Conservation (phyloP, 2,329 filamentous ascomycete genomes). For the Phialophora verrucosa region DNA sequence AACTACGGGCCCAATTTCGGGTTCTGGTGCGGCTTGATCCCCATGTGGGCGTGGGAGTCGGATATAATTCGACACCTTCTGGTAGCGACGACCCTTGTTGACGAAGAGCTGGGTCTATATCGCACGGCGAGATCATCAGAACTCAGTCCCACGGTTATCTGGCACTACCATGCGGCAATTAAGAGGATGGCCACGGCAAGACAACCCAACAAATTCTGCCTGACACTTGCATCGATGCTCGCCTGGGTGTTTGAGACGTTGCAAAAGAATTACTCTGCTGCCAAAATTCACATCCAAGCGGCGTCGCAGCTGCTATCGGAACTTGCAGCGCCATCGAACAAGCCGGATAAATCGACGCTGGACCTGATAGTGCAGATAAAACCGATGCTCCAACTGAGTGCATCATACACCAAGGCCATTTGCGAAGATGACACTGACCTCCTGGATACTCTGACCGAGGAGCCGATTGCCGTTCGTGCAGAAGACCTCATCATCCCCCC, state of each 20-base stretch:
- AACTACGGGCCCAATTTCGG: slow-evolving; percentile 20
- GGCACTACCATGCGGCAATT: slow-evolving; percentile 20
- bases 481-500: neutral
- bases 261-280: slow-evolving; percentile 15
- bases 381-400: neutral
- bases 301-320: slow-evolving; percentile 11
- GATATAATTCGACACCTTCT: slow-evolving; percentile 18
- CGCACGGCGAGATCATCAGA: slow-evolving; percentile 14
- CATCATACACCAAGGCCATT: slow-evolving; percentile 9
- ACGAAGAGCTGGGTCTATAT: slow-evolving; percentile 22
- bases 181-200: slow-evolving; percentile 14
- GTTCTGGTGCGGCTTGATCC: slow-evolving; percentile 21
- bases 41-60: slow-evolving; percentile 19
- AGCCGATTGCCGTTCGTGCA: neutral
- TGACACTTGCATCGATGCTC: slow-evolving; percentile 17
- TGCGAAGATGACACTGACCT: neutral
- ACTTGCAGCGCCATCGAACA: slow-evolving; percentile 8
- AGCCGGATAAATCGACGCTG: neutral
- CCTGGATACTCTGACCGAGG: neutral
- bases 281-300: slow-evolving; percentile 13
- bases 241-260: slow-evolving; percentile 22
- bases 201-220: slow-evolving; percentile 5
- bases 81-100: slow-evolving; percentile 17
- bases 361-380: slow-evolving; percentile 7
- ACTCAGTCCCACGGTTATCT: slow-evolving; percentile 8